These are phyloP conservation scores for Scedosporium boydii DNA, from an alignment of 2,329 filamentous ascomycete genomes.

Conservation along the genomic window DNA sequence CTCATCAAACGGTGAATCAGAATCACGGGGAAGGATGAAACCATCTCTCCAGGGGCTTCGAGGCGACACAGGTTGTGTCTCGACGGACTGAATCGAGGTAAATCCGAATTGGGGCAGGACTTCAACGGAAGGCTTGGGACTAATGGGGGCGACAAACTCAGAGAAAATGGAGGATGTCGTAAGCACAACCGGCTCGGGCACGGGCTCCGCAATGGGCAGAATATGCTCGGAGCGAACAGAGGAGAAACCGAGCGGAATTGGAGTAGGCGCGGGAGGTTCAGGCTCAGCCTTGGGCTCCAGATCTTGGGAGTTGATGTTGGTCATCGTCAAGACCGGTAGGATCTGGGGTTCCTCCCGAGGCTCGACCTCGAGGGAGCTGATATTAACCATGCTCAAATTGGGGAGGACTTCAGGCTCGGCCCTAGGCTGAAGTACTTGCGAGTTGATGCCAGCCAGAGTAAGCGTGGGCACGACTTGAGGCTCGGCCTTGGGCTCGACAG, in stretches of 20 bases:
- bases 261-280: conserved; percentile 13
- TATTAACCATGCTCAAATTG: conserved; percentile 19
- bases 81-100: conserved; percentile 34
- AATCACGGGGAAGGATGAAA: conserved; percentile 45
- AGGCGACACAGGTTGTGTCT: conserved; percentile 35
- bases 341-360: conserved; percentile 2
- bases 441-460: conserved; percentile 16
- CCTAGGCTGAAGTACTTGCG: conserved; percentile 19
- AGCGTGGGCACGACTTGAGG: conserved; percentile 9
- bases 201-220: conserved; percentile 19
- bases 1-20: conserved; percentile 19
- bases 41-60: conserved; percentile 45
- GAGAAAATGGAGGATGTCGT: conserved; percentile 13
- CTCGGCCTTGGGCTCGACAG: conserved; percentile 6
- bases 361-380: conserved; percentile 19
- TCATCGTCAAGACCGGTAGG: conserved; percentile 14
- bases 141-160: conserved; percentile 8
- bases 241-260: conserved; percentile 19
- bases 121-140: conserved; percentile 7
- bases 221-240: conserved; percentile 26
- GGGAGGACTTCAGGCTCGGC: conserved; percentile 18
- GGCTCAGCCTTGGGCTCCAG: conserved; percentile 21
- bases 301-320: conserved; percentile 17
- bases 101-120: conserved; percentile 25
- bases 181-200: conserved; percentile 12